Percentiles rank a stretch among this genome's conserved stretches.
Evolutionary conservation across 1,284 basidiomycete genomes (phyloP).

Genomic region (Fomitopsis schrenkii): DNA sequence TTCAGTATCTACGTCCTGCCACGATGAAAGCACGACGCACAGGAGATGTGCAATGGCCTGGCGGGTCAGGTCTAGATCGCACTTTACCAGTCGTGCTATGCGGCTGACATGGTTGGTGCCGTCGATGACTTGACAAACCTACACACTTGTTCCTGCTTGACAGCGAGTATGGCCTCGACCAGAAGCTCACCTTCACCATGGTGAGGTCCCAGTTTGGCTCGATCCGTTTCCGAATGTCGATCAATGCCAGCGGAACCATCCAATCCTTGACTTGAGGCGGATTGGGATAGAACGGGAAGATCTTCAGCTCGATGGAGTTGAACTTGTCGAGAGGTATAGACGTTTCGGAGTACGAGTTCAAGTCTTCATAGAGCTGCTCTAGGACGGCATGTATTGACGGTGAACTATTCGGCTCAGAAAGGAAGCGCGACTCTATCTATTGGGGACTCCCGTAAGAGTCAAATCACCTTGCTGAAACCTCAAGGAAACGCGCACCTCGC

Average conservation of each 20-base stretch:
- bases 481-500: constrained; percentile 67
- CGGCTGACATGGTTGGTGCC: constrained; percentile 89
- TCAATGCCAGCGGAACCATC: constrained; percentile 92
- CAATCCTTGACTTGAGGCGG: constrained; percentile 89
- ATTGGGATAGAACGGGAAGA: constrained; percentile 96
- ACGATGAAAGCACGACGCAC: constrained; percentile 40
- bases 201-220: constrained; percentile 98
- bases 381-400: constrained; percentile 81
- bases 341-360: constrained; percentile 96
- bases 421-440: constrained; percentile 86
- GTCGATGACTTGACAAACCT: constrained; percentile 82
- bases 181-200: constrained; percentile 67
- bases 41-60: constrained; percentile 91
- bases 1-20: neutral
- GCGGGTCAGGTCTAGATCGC: constrained; percentile 80
- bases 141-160: neutral
- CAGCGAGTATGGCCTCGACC: neutral
- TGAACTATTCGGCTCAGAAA: constrained; percentile 73
- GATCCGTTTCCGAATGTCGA: constrained; percentile 76
- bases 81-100: constrained; percentile 91
- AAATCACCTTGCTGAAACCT: neutral
- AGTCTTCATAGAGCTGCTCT: constrained; percentile 95
- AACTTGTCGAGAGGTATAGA: constrained; percentile 86
- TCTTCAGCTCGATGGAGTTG: constrained; percentile 92
- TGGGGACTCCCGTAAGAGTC: neutral